Evolutionary conservation across 352 stramenopile species (phyloP).

Genomic region (Globisporangium takayamanum): DNA sequence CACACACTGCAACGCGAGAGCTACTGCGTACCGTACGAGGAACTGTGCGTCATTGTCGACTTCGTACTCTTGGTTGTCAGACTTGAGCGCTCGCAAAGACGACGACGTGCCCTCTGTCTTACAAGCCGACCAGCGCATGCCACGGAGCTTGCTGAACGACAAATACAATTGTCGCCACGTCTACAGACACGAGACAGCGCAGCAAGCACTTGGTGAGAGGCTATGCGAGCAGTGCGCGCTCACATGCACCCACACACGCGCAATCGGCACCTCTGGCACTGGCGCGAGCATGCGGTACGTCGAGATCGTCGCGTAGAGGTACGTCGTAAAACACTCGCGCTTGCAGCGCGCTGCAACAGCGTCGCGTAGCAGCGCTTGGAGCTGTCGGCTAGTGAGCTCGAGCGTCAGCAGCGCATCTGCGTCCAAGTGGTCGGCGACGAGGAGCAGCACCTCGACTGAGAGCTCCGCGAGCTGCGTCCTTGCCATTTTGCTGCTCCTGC

Average conservation of each 20-base stretch:
- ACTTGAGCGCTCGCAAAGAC: slow-evolving; percentile 49
- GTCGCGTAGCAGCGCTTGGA: slow-evolving; percentile 6
- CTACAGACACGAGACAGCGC: slow-evolving; percentile 12
- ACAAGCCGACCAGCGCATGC: slow-evolving; percentile 38
- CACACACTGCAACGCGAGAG: neutral
- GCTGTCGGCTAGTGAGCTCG: slow-evolving; percentile 17
- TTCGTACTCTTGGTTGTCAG: slow-evolving; percentile 67
- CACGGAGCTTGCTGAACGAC: slow-evolving; percentile 30
- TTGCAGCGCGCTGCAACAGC: slow-evolving; percentile 43
- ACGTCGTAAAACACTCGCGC: slow-evolving; percentile 54
- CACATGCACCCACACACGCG: neutral
- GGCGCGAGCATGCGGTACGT: slow-evolving; percentile 55
- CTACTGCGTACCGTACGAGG: slow-evolving; percentile 30
- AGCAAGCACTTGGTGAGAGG: neutral
- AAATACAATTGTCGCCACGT: slow-evolving; percentile 57
- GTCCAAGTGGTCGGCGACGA: slow-evolving; percentile 26
- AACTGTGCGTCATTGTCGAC: slow-evolving; percentile 29
- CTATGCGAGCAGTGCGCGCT: neutral
- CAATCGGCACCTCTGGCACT: slow-evolving; percentile 28
- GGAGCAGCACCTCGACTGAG: slow-evolving; percentile 31
- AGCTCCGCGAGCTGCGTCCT: slow-evolving; percentile 19
- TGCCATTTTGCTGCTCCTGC: neutral
- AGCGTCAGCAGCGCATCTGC: slow-evolving; percentile 36
- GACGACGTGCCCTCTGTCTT: slow-evolving; percentile 38
- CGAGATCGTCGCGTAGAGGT: slow-evolving; percentile 52